Evolutionary conservation across 768 basidiomycete genomes (phyloP), one percentile per base, ranked within the genome.

Genomic region (Lactarius quietus): DNA sequence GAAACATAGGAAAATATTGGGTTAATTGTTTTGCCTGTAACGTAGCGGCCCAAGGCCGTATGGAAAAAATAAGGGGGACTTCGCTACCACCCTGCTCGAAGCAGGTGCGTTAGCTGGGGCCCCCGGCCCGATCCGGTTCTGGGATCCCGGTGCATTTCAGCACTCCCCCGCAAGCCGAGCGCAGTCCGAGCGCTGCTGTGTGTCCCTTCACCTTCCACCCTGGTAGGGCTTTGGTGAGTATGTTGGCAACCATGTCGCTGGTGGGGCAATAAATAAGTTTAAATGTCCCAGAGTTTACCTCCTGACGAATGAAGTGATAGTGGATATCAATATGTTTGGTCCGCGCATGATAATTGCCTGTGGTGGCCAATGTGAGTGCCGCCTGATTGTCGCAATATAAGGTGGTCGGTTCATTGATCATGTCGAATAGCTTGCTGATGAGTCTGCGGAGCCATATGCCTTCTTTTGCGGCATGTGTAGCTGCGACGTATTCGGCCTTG

Each of bases 361-460:
- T 38, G 8, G 33, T 59, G 14, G 57, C 29, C 10, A 64, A 57
- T 12, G 1, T 31, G 8, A 59, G 20, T 0, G 57, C 51, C 26
- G 48, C 56, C 28, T 64, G 63, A 12, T 64, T 64, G 63, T 64
- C 29, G 57, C 63, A 64, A 28, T 38, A 41, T 14, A 64, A 31
- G 0, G 48, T 43, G 6, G 51, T 61, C 3, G 60, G 23, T 3
- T 26, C 15, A 1, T 48, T 15, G 23, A 2, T 1, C 14, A 8
- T 10, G 6, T 36, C 17, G 8, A 57, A 17, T 0, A 63, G 29
- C 17, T 57, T 31, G 33, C 6, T 15, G 4, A 54, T 20, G 1
- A 58, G 38, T 6, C 15, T 14, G 1, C 36, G 33, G 0, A 58
- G 23, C 57, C 45, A 64, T 1, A 54, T 48, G 45, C 29, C 29